Evolutionary conservation across 2,329 filamentous ascomycete species (phyloP), one percentile per base, ranked within the genome.

Genomic region (Colletotrichum noveboracense): DNA sequence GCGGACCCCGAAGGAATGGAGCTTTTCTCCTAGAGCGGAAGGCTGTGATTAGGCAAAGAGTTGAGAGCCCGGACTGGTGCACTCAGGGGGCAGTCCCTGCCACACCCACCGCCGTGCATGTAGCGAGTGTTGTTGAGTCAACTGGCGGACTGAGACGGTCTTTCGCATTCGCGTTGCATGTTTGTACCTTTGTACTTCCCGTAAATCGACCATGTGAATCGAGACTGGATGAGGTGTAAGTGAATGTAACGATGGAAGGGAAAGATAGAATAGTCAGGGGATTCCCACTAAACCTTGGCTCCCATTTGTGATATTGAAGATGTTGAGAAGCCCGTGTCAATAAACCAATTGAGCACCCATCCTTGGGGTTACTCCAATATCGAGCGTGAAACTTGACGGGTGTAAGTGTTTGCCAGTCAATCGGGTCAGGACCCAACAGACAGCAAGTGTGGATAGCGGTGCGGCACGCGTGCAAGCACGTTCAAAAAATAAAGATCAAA

Each of bases 1-100:
- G 55, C 72, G 72, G 72, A 74, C 72, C 67, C 72, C 72, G 67
- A 74, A 38, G 66, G 21, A 1, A 34, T 43, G 67, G 61, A 66
- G 60, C 34, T 32, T 38, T 61, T 21, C 7, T 34, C 36, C n/a
- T 14, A 7, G 26, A 43, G 66, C 60, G 10, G 18, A n/a, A 8
- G 13, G 34, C 30, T 65, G 16, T 55, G 43, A 36, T 34, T 56
- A 48, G 61, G 26, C 58, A 38, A 16, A 61, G 16, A 34, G 55
- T n/a, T 9, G 30, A 36, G 30, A 18, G 24, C 21, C 28, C 24
- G 38, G 43, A 52, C 43, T 21, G 18, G 43, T 52, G 43, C n/a
- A 16, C 32, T 30, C 32, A 32, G 56, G 24, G 58, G 58, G 56
- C 56, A 18, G 12, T 34, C 67, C 67, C 36, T 70, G 56, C 36